These are phyloP conservation scores for Tulasnella sp. DNA, from an alignment of 768 basidiomycete genomes.

Conservation along the genomic window DNA sequence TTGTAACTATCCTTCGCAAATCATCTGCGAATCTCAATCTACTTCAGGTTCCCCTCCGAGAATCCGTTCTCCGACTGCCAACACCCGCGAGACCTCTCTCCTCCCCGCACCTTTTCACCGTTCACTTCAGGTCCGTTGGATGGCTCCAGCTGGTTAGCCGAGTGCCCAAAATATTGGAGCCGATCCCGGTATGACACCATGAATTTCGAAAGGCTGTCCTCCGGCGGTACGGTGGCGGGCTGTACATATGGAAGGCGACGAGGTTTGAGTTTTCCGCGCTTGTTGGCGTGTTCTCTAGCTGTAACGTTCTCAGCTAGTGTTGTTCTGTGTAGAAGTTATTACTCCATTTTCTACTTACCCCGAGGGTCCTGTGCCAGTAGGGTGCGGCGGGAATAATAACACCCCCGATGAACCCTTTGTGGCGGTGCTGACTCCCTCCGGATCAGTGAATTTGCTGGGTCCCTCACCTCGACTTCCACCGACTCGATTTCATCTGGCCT, in stretches of 20 bases:
- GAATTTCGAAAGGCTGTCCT: not conserved
- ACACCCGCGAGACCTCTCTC: constrained; percentile 1
- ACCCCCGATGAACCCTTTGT: not conserved
- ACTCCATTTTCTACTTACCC: not conserved
- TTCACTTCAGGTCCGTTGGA: constrained; percentile 1
- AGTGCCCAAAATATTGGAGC: constrained; percentile 8
- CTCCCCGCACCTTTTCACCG: not conserved
- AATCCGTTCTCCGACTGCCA: not conserved
- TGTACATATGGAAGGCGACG: constrained; percentile 5
- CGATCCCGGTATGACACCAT: constrained; percentile 11
- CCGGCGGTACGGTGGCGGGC: constrained; percentile 11
- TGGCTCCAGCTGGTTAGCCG: constrained; percentile 4
- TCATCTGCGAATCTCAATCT: not conserved
- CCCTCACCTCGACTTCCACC: not conserved
- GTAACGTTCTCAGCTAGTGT: not conserved
- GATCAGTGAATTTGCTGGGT: no score
- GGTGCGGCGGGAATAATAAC: not conserved
- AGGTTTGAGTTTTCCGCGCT: constrained; percentile 12
- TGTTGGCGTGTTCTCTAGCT: not conserved
- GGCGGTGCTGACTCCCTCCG: not conserved
- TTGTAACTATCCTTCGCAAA: not conserved
- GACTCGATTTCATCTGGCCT: not conserved
- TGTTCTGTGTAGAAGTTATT: not conserved
- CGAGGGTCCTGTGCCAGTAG: no score
- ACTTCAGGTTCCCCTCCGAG: not conserved